Evolutionary conservation across 202 grass and related monocot genomes (phyloP).

Genomic region (Sporobolus alterniflorus): DNA sequence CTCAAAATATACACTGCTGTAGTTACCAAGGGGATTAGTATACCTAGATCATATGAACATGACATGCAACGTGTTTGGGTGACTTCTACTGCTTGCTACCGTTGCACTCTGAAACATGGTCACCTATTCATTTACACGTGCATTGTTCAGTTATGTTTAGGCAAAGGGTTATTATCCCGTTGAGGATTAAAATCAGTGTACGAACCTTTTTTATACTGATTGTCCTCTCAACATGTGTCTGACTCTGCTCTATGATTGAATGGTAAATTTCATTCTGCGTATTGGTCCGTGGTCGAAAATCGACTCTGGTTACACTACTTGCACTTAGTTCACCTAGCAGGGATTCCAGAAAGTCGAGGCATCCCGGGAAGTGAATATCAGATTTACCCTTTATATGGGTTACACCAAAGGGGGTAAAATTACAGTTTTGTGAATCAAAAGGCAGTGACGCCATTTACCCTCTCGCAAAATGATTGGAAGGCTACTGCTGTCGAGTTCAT

Average conservation of each 20-base stretch:
- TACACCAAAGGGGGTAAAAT: neutral
- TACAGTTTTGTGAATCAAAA: neutral
- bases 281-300: neutral
- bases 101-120: neutral
- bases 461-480: too few species aligned
- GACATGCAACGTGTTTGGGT: neutral
- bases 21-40: neutral
- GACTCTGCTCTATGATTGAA: slow-evolving; percentile 1
- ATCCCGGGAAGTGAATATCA: neutral
- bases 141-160: neutral
- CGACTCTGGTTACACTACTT: neutral
- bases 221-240: neutral
- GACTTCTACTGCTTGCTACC: slow-evolving; percentile 9
- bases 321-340: neutral
- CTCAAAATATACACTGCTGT: neutral
- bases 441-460: neutral
- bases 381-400: neutral
- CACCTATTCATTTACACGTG: neutral
- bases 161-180: neutral
- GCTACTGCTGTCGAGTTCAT: too few species aligned
- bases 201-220: neutral
- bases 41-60: neutral
- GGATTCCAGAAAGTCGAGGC: neutral
- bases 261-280: neutral
- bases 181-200: neutral